Base-by-base conservation (phyloP, 495 filamentous ascomycete genomes). In the Viridothelium virens region DNA sequence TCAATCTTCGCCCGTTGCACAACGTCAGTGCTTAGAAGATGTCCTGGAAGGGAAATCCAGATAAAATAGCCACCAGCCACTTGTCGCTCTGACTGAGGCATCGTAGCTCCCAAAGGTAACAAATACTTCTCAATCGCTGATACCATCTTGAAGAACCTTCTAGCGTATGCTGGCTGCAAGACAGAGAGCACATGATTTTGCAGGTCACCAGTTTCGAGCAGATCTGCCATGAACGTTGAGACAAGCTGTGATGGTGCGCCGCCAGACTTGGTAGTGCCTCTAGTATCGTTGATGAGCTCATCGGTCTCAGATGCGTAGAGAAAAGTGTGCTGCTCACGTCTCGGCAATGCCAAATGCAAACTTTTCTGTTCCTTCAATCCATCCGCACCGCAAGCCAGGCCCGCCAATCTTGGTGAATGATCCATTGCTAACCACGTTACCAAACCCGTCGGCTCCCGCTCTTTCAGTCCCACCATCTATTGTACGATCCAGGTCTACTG, bases 371-470 rank as follows among this genome's bases (percentile, higher is more conserved):
- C 81, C 86, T 72, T 96, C 92, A 0, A 85, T 83, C 91, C 92
- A 97, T 25, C 92, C 92, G 2, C 88, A 91, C 39, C 92, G 79
- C 44, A 86, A 70, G 0, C 91, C 92, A 0, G 92, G 91, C 0
- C 84, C 89, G n/a, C 86, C 81, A 16, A 96, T 82, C 76, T 97
- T 97, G 70, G 84, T 88, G 76, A 96, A 96, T 16, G 84, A 89
- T 25, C 87, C 90, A 75, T 96, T 96, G 68, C 85, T 88, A 18
- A 92, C 77, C 4, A 84, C 83, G 74, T 96, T 88, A 4, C 91
- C 90, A 69, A 89, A 94, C 11, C 75, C 77, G 14, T 85, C 80
- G 0, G 66, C 63, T n/a, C 77, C 72, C 31, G 68, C 63, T 61
- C 74, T 66, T 61, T 75, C 78, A 53, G 77, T 71, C 0, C 81